Evolutionary conservation across 495 filamentous ascomycete species (phyloP), one percentile per base, ranked within the genome.

Genomic region (Neurospora africana): DNA sequence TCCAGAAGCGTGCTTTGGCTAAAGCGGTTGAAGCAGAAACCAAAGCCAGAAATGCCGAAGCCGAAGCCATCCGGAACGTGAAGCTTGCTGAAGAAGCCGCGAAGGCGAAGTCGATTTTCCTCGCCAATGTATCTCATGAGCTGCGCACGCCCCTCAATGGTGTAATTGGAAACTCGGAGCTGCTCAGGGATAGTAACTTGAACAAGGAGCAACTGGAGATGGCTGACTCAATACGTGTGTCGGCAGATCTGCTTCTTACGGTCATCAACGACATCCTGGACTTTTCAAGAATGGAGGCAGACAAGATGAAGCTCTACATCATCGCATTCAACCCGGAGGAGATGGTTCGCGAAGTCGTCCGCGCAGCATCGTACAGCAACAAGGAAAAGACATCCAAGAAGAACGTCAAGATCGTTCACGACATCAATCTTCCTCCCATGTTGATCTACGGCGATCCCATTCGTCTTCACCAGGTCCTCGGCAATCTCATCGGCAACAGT

Each of bases 181-280:
- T 97, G 19, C 84, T 97, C 23, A 91, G 94, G 74, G 91, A 90
- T 47, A 96, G 91, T 67, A 82, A 82, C 36, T 84, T 97, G 70
- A 90, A 90, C 72, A 88, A 86, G 71, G 93, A 97, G 78, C 94
- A 97, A 79, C 87, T 92, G 68, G 91, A 92, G 80, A 95, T 94
- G 84, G 92, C 93, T n/a, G 93, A 97, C 78, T 94, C 92, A 9
- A 97, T 97, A 75, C 86, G 92, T 4, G 90, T 97, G 27, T 97
- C 94, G 72, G 94, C 93, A 5, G 93, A 97, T 78, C 91, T 95
- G 9, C 83, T 97, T 9, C 86, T 97, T n/a, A 94, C 91, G 1
- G 91, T 97, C 70, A 97, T 97, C 84, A 97, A 97, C 77, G 94
- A 97, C 75, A 94, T 97, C 30, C 84, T 97, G 2, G 94, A 97